phyloP scores from a whole-genome alignment of 2,329 filamentous ascomycete genomes.

The Pestalotiopsis sp. region DNA sequence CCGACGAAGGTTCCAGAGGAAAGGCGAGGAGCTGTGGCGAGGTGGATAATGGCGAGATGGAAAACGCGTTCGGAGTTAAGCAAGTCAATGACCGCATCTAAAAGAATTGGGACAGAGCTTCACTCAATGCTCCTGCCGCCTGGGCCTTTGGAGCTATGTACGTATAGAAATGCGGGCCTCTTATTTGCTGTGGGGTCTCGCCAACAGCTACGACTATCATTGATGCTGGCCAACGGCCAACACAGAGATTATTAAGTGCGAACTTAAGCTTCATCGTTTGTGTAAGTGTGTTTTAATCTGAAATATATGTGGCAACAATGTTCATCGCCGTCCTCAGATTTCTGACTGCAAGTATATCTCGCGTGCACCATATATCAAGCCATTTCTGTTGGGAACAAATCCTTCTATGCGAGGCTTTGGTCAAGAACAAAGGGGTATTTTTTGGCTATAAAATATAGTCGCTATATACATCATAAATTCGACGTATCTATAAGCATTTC shows the following conservation, averaged over 20 bases:
- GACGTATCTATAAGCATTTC: not conserved
- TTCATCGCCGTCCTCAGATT: too few relatives aligned
- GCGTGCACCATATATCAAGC: not conserved
- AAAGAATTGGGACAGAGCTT: not conserved
- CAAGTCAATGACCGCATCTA: conserved; percentile 8
- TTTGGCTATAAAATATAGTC: not conserved
- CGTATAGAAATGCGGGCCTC: not conserved
- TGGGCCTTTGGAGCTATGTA: not conserved
- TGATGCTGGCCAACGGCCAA: not conserved
- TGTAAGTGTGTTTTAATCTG: too few relatives aligned
- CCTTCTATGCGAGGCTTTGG: not conserved
- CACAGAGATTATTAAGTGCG: too few relatives aligned
- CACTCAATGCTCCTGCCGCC: not conserved
- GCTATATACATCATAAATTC: not conserved
- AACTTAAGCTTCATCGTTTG: too few relatives aligned
- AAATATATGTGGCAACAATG: too few relatives aligned
- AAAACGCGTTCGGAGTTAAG: conserved; percentile 2
- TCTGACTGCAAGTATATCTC: too few relatives aligned
- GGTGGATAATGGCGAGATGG: not conserved
- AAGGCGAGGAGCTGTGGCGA: not conserved
- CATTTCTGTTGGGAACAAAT: not conserved
- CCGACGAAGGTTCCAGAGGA: not conserved
- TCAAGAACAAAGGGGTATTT: conserved; percentile 8
- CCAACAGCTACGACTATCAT: too few relatives aligned
- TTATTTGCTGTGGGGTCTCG: not conserved